Base-by-base conservation (phyloP, 345 rosid species). In the Dimocarpus longan region DNA sequence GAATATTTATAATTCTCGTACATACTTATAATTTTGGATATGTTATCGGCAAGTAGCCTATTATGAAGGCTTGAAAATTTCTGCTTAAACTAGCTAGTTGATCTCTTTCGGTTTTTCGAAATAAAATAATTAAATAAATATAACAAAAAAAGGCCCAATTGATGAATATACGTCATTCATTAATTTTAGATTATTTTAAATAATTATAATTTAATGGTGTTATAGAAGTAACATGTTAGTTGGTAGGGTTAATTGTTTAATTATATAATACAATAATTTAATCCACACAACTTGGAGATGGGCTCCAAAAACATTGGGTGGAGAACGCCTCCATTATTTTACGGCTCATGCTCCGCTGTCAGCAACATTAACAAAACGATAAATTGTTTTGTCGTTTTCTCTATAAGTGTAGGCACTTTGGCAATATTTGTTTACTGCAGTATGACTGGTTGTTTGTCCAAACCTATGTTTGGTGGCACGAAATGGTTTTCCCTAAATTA, bases 211-310 rank as follows among this genome's bases (percentile, higher is more conserved):
- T 24, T 62, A 72, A 18, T 24, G 39, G 37, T 10, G 11, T 0
- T 15, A 54, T 39, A 13, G 54, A 39, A 62, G 21, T 77, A 28
- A 32, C 76, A 71, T 71, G 66, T 42, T 37, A 13, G 77, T 71
- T 26, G 77, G 74, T 66, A 37, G 54, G 68, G 73, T 52, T 26
- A 18, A 44, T 65, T 22, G 59, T 43, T 18, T 10, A 54, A 15
- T 43, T n/a, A 22, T 13, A 28, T 50, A 28, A 65, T 18, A 65
- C 1, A 42, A 62, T 21, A 60, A 39, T 5, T 0, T 22, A 57
- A 43, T 71, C 84, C 84, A 32, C n/a, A 50, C 26, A 66, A 66
- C n/a, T 71, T 74, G 84, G 86, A 80, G 60, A 80, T 71, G n/a
- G 80, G 71, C 68, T 80, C 86, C 84, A 60, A 60, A 42, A 65